Conservation (phyloP, 352 stramenopile species). For the Phytophthora litchii region DNA sequence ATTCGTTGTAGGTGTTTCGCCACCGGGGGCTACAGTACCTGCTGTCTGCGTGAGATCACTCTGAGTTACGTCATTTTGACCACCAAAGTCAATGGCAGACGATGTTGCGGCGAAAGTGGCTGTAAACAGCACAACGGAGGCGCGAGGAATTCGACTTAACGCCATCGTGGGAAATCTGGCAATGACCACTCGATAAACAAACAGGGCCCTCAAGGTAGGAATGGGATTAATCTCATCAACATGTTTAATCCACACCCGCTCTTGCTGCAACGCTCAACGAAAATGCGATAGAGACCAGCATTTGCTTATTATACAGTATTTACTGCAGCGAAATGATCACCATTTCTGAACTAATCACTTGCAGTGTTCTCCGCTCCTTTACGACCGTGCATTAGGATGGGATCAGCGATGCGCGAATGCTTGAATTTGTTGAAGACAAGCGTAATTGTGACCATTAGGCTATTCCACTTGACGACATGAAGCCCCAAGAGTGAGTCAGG, state of each 20-base stretch:
- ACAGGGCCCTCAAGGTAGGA: neutral
- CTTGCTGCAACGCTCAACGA: constrained; percentile 5
- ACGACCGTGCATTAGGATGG: too few species aligned
- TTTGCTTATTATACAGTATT: too few species aligned
- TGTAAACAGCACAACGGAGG: constrained; percentile 13
- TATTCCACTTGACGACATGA: too few species aligned
- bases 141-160: constrained; percentile 11
- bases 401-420: too few species aligned
- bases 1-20: constrained; percentile 6
- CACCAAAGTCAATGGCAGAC: constrained; percentile 22
- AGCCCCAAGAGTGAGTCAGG: too few species aligned
- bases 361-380: too few species aligned
- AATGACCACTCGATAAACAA: constrained; percentile 6
- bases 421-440: too few species aligned
- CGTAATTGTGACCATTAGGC: too few species aligned
- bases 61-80: constrained; percentile 22
- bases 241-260: neutral
- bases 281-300: neutral
- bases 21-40: constrained; percentile 10
- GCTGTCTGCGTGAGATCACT: constrained; percentile 10
- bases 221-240: constrained; percentile 11
- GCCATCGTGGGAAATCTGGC: constrained; percentile 15
- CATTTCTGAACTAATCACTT: too few species aligned
- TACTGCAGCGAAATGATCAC: too few species aligned
- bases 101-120: constrained; percentile 4